Percentiles rank a stretch among this genome's conserved stretches.
phyloP scores from a whole-genome alignment of 2,329 filamentous ascomycete genomes.

The Canariomyces notabilis region DNA sequence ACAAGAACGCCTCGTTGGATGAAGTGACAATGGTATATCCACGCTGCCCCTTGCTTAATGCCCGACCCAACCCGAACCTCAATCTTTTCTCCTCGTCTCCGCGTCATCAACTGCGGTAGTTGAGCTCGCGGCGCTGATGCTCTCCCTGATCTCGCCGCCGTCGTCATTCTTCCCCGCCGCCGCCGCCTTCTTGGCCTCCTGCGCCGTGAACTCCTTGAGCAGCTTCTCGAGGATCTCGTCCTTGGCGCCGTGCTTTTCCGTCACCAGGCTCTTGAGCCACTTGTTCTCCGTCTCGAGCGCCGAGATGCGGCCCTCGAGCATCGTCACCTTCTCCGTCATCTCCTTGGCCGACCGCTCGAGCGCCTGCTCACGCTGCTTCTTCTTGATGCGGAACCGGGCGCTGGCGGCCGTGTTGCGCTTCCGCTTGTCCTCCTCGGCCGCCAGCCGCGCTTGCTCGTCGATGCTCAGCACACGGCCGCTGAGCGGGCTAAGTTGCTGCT shows the following conservation, averaged over 20 bases:
- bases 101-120: conserved; percentile 12
- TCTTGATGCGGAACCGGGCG: conserved; percentile 87
- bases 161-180: neutral
- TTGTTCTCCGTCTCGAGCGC: conserved; percentile 81
- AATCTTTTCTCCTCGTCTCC: conserved; percentile 15
- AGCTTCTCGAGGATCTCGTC: conserved; percentile 47
- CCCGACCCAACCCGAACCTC: conserved; percentile 4
- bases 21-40: conserved; percentile 11
- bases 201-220: conserved; percentile 45
- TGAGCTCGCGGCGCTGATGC: conserved; percentile 15
- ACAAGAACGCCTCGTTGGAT: conserved; percentile 9
- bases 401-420: conserved; percentile 84
- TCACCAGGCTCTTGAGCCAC: conserved; percentile 74
- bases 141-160: conserved; percentile 12
- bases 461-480: conserved; percentile 46
- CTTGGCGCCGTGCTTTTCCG: conserved; percentile 70
- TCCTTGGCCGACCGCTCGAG: conserved; percentile 79
- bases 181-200: conserved; percentile 23
- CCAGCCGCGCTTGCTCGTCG: conserved; percentile 66
- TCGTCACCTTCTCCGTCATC: conserved; percentile 71
- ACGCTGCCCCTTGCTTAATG: neutral
- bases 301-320: conserved; percentile 66
- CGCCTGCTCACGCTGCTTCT: conserved; percentile 89
- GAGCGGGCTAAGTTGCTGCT: conserved; percentile 36
- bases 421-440: conserved; percentile 85